Evolutionary conservation across 129 eudicot species (phyloP), one percentile per base, ranked within the genome.

Genomic region (Gnaphalium uliginosum): DNA sequence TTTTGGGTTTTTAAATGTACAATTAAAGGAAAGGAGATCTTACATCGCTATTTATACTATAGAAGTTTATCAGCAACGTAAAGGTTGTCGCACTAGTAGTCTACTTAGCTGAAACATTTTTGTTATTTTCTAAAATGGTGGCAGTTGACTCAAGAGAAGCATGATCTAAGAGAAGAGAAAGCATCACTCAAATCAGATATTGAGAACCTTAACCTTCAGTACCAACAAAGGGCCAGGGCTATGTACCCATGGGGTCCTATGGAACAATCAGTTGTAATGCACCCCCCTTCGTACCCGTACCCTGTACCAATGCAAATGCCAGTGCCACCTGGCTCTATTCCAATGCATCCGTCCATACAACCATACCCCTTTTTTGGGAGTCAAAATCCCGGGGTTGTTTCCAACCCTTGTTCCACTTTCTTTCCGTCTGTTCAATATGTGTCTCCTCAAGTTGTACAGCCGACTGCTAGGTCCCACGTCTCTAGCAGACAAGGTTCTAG

Each of bases 61-160:
- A 51, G 53, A 19, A 51, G 8, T 19, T 32, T 21, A 21, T 39
- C 19, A 41, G 39, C 41, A 61, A 22, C 5, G 30, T 72, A 33
- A 32, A 57, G 43, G 26, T 46, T 46, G 32, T 27, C 53, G 65
- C 33, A 21, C 48, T 48, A 50, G 51, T 65, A 46, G 51, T 64
- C 63, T 64, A 63, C 24, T 19, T 19, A 75, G 35, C 64, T 64
- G 53, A 64, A 75, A 68, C 18, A 32, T 68, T 13, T 35, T 64
- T 59, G 18, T 24, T 27, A 30, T 14, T 10, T 39, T 75, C 58
- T 35, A 6, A n/a, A 51, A 74, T 48, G 39, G 23, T 19, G 71
- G 76, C 87, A 93, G 98, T 83, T 92, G 84, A 88, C 96, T 71
- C 96, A 88, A 80, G 98, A 93, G 84, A 93, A 93, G 78, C 92